Evolutionary conservation across 1,139 yeast species (phyloP).

Genomic region (Geotrichum macrosporum): DNA sequence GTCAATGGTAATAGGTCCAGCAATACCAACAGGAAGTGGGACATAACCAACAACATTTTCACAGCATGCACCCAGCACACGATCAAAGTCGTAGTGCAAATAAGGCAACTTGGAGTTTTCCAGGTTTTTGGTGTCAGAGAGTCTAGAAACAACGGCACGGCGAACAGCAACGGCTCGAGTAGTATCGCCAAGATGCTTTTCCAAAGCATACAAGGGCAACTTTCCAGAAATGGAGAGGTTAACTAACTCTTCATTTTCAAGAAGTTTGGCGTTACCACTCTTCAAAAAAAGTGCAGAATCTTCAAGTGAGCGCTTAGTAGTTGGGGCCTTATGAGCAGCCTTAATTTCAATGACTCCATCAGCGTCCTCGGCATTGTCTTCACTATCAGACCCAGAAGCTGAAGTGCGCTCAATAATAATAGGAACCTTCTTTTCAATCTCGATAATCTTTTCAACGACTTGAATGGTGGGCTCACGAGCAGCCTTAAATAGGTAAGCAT

Average conservation of each 20-base stretch:
- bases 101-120: conserved; percentile 72
- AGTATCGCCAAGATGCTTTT: conserved; percentile 80
- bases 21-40: conserved; percentile 96
- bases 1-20: conserved; percentile 92
- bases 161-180: conserved; percentile 91
- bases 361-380: conserved; percentile 21
- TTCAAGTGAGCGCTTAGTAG: conserved; percentile 44
- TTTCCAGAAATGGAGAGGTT: conserved; percentile 69
- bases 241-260: conserved; percentile 69
- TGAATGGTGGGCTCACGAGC: conserved; percentile 34
- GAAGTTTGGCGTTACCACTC: conserved; percentile 63
- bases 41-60: conserved; percentile 95
- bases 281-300: conserved; percentile 61
- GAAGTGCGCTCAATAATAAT: conserved; percentile 31
- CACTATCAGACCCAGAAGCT: conserved; percentile 25
- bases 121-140: conserved; percentile 78
- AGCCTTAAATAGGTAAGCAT: conserved; percentile 65
- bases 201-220: conserved; percentile 88
- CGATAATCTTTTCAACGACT: conserved; percentile 38
- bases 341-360: conserved; percentile 27
- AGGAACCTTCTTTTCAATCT: conserved; percentile 34
- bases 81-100: conserved; percentile 79
- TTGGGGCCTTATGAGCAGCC: conserved; percentile 18
- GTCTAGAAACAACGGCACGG: conserved; percentile 79
- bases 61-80: conserved; percentile 98